Base-by-base conservation (phyloP, 352 stramenopile species). In the Phytopythium ostracodes region DNA sequence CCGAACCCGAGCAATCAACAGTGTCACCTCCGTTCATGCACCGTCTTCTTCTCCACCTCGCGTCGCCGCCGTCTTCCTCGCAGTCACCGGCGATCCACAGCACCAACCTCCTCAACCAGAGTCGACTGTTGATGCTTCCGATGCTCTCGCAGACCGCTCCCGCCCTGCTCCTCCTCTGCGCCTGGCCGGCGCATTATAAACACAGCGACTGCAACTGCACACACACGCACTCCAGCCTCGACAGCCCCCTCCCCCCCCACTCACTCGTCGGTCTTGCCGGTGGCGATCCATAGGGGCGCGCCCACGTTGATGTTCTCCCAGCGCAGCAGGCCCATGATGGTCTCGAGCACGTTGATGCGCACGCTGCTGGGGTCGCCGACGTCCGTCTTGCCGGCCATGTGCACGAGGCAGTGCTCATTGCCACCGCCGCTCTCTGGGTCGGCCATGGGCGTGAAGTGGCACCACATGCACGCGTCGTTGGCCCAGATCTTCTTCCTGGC, bases 271-370 rank as follows among this genome's bases (percentile, higher is more conserved):
- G 31, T 15, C n/a, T n/a, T 31, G 33, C 20, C 53, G 33, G 33
- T 27, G 20, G n/a, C n/a, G 53, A 85, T 60, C 38, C 65, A 68
- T 43, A 81, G 67, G 40, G 66, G 66, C 12, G 75, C 64, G 0
- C 72, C 73, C 27, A 84, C 67, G 56, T 82, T 85, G 29, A 72
- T 72, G 59, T 79, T 77, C 56, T 86, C 78, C 78, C 78, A 88
- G 14, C 74, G 70, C 57, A 78, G 36, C 44, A 88, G 62, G 8
- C 73, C 73, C 52, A 88, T 69, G n/a, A 88, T 69, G n/a, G 70
- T 81, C 64, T 88, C 74, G n/a, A 81, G 63, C 18, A 77, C 78
- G 50, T 84, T 77, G 20, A 63, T 62, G 6, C 70, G 61, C 47
- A 71, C 68, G 38, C 56, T 62, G 27, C 59, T 27, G 25, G 59